Evolutionary conservation across 257 asterid species (phyloP).

Genomic region (Paulownia fortunei): DNA sequence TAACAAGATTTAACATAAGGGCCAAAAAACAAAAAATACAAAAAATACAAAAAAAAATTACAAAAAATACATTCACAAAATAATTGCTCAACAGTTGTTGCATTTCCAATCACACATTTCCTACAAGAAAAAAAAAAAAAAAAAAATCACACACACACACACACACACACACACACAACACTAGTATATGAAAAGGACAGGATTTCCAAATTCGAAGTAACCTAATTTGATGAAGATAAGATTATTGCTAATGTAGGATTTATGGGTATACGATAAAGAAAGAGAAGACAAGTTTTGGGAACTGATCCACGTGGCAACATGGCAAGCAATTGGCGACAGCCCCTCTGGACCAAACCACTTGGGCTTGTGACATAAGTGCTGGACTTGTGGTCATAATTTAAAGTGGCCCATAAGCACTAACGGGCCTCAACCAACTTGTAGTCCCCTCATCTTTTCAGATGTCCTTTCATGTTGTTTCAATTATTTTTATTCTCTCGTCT

Average conservation of each 20-base stretch:
- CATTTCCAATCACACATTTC: neutral
- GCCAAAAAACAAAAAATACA: no score
- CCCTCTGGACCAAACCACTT: no score
- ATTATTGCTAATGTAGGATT: slow-evolving; percentile 7
- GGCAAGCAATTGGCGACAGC: slow-evolving; percentile 23
- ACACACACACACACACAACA: neutral
- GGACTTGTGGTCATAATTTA: no score
- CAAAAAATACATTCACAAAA: no score
- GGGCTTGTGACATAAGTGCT: no score
- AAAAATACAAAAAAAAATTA: no score
- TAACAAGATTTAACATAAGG: no score
- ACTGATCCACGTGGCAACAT: slow-evolving; percentile 42
- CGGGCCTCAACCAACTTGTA: no score
- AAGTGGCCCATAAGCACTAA: no score
- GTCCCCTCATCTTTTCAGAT: no score
- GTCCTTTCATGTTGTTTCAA: no score
- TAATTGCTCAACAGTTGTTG: neutral
- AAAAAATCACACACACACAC: neutral
- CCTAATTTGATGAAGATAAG: slow-evolving; percentile 7
- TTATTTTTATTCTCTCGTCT: no score
- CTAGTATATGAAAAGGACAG: slow-evolving; percentile 22
- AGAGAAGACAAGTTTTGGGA: neutral
- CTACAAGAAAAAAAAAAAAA: neutral
- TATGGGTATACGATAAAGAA: neutral
- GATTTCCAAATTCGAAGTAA: slow-evolving; percentile 25